These are phyloP conservation scores for Scalesia atractyloides DNA, from an alignment of 129 eudicot species.

Conservation along the genomic window DNA sequence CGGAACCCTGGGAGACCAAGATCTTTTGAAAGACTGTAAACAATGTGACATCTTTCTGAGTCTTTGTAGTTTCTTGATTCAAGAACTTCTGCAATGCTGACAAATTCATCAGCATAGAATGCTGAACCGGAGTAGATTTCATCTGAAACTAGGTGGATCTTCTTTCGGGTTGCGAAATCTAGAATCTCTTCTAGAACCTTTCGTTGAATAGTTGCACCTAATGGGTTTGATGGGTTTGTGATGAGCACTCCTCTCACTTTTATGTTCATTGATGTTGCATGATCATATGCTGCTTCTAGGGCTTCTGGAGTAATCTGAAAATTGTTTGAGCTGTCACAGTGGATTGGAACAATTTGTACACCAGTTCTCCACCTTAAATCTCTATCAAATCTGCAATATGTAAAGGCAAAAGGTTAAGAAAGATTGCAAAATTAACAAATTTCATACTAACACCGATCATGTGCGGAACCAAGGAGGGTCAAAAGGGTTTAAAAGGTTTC, in stretches of 20 bases:
- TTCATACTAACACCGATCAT: too few relatives aligned
- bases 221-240: constrained; percentile 92
- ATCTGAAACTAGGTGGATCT: constrained; percentile 86
- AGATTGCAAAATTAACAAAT: background rate
- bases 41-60: constrained; percentile 85
- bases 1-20: constrained; percentile 92
- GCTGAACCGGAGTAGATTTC: constrained; percentile 98
- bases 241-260: constrained; percentile 77
- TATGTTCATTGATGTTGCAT: constrained; percentile 61
- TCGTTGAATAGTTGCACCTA: constrained; percentile 78
- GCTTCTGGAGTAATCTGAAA: constrained; percentile 75
- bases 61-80: constrained; percentile 54
- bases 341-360: constrained; percentile 77
- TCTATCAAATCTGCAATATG: constrained; percentile 78
- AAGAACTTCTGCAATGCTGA: constrained; percentile 79
- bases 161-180: constrained; percentile 56
- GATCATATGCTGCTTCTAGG: constrained; percentile 66
- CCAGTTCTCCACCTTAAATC: constrained; percentile 98
- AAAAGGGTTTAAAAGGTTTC: too few relatives aligned
- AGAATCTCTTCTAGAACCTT: constrained; percentile 56
- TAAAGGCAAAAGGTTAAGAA: constrained; percentile 1
- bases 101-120: constrained; percentile 58
- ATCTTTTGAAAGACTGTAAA: constrained; percentile 88
- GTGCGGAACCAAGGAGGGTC: too few relatives aligned
- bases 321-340: constrained; percentile 86